phyloP scores from a whole-genome alignment of 768 basidiomycete genomes.

The Austroboletus eburneus region DNA sequence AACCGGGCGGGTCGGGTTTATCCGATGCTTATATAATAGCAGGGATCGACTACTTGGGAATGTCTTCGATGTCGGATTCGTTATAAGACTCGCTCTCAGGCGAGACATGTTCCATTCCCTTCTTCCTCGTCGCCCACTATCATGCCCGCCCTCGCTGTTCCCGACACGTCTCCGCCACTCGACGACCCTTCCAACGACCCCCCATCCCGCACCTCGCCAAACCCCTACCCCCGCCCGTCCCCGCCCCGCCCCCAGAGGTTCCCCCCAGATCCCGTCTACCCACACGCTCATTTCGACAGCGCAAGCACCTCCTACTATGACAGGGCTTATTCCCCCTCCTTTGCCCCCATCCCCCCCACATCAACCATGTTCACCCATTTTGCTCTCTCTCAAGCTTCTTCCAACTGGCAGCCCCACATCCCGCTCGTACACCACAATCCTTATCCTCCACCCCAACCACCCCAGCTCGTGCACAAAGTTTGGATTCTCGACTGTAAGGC shows the following conservation, averaged over 20 bases:
- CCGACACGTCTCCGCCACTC: conserved; percentile 1
- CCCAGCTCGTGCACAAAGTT: conserved; percentile 59
- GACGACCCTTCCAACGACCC: conserved; percentile 3
- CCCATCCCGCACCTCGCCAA: conserved; percentile 4
- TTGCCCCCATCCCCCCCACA: conserved; percentile 12
- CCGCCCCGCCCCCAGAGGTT: conserved; percentile 16
- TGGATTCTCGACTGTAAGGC: conserved; percentile 77
- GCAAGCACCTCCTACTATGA: conserved; percentile 12
- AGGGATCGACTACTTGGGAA: conserved; percentile 26
- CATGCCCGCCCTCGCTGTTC: conserved; percentile 31
- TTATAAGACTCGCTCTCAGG: conserved; percentile 35
- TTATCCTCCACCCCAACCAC: conserved; percentile 39
- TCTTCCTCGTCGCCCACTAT: background rate
- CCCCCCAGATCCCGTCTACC: conserved; percentile 12
- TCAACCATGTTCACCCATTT: conserved; percentile 29
- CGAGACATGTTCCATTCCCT: conserved; percentile 26
- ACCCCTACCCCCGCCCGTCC: conserved; percentile 22
- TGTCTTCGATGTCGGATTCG: conserved; percentile 22
- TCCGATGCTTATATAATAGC: conserved; percentile 24
- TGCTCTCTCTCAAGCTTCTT: conserved; percentile 10
- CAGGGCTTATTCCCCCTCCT: conserved; percentile 10
- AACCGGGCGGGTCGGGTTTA: conserved; percentile 10
- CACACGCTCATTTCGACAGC: conserved; percentile 26
- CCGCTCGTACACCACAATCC: conserved; percentile 38
- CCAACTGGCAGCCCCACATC: conserved; percentile 32